Base-by-base conservation (phyloP, 1,284 basidiomycete genomes). In the Trichosporon ovoides region DNA sequence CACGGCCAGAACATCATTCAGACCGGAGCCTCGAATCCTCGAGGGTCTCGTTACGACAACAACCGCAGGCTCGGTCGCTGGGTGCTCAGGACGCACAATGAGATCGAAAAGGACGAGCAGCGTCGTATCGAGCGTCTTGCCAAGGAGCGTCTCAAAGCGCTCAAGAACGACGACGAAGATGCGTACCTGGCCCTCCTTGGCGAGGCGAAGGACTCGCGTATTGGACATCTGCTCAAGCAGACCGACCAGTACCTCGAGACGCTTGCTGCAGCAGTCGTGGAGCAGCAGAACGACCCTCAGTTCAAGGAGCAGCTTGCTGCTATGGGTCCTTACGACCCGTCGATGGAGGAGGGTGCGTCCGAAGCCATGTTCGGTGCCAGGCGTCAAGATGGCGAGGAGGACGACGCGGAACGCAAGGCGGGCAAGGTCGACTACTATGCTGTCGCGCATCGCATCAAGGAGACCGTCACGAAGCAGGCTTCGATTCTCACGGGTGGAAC, bases 181-280 rank as follows among this genome's bases (percentile, higher is more conserved):
- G 95, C 92, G 18, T 99, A 99, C 77, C 88, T 98, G 83, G 95
- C 94, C 76, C 88, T 99, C 68, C 94, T 99, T 70, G 96, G 98
- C 78, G 97, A 95, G 37, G 96, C 95, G 63, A 99, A 98, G 78
- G 96, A 98, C 71, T 98, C 95, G 14, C 89, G 96, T 80, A 98
- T 99, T 78, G 96, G 94, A 0, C 96, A 98, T 78, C 81, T 98
- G 28, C 80, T 98, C 60, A 83, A 88, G 53, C 95, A 98, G 80
- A 99, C 96, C 14, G 95, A 98, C 70, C 77, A 86, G 1, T 99
- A 95, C 79, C 85, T 98, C 66, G 94, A 98, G 74, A 92, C 89
- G 12, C 85, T 99, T 24, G 91, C 94, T 0, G 90, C 94, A 62
- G 94, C 94, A 28, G 94, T 99, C 59, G 84, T 89, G 61, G 89